Evolutionary conservation across 2,329 filamentous ascomycete genomes (phyloP).

Genomic region (Aspergillus ochraceoroseus): DNA sequence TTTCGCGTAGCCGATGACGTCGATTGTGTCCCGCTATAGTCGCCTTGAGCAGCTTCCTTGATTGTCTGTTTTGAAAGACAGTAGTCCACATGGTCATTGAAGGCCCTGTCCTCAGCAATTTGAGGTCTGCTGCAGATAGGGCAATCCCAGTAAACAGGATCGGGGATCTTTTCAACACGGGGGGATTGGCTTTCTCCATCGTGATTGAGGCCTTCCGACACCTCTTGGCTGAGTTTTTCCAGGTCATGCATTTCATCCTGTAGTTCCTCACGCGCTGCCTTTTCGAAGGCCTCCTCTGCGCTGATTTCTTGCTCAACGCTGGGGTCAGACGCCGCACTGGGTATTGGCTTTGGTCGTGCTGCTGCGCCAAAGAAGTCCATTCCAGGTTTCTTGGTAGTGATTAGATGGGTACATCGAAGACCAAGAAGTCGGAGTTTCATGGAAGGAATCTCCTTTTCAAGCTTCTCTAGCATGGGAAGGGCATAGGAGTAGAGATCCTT

Average conservation of each 20-base stretch:
- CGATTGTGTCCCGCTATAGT: slow-evolving; percentile 22
- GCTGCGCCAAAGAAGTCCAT: slow-evolving; percentile 70
- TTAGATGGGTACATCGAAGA: slow-evolving; percentile 76
- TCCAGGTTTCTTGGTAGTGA: slow-evolving; percentile 77
- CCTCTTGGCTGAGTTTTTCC: slow-evolving; percentile 58
- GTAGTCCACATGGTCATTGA: slow-evolving; percentile 89
- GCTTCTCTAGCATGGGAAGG: slow-evolving; percentile 74
- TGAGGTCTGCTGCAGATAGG: slow-evolving; percentile 81
- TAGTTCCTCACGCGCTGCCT: slow-evolving; percentile 55
- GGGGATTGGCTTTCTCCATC: slow-evolving; percentile 26
- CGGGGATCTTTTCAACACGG: slow-evolving; percentile 2
- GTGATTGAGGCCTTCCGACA: slow-evolving; percentile 12
- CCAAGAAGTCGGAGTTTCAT: slow-evolving; percentile 84
- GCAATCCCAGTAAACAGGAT: slow-evolving; percentile 67
- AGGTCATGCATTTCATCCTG: slow-evolving; percentile 59
- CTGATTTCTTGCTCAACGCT: slow-evolving; percentile 59
- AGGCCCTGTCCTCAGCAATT: slow-evolving; percentile 64
- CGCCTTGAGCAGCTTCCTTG: slow-evolving; percentile 67
- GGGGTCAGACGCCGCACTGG: slow-evolving; percentile 19
- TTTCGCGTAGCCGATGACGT: slow-evolving; percentile 22
- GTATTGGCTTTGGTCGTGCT: slow-evolving; percentile 21
- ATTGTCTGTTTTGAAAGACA: slow-evolving; percentile 86
- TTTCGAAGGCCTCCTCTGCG: slow-evolving; percentile 63
- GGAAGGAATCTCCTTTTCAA: slow-evolving; percentile 75
- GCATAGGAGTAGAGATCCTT: slow-evolving; percentile 80